Base-by-base conservation (phyloP, 768 basidiomycete species). In the Termitomyces sp. region DNA sequence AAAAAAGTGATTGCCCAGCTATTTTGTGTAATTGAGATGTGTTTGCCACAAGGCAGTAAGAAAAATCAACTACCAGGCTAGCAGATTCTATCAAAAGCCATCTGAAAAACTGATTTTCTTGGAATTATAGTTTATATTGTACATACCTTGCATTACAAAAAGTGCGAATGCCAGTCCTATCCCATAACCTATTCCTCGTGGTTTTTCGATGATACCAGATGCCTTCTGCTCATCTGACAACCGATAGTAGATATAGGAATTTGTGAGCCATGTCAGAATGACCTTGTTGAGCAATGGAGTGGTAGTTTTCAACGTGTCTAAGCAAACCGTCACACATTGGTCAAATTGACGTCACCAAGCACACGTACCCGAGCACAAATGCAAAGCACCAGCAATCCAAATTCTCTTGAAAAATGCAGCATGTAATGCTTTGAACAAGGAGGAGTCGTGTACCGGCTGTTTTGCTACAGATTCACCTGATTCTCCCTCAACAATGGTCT, bases 231-330 rank as follows among this genome's bases (percentile, higher is more conserved):
- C 70, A 0, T 76, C 73, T 2, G 74, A 67, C 9, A 76, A 68
- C 38, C 68, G 72, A 66, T 68, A 69, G 59, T 74, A 80, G 26
- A 68, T 23, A 66, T 81, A 87, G 0, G 81, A 79, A 2, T 78
- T 73, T 0, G 77, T 74, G 7, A 87, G 75, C 81, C 82, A 88
- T 1, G 77, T 77, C n/a, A 88, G 71, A 5, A 88, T 68, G 20
- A 81, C 76, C 63, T 86, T 85, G 64, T 74, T 83, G 20, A 87
- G 68, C 1, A 88, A 76, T 0, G 86, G 83, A 5, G 82, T 77
- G 2, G 79, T 80, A 10, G 82, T 82, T 54, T 76, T 76, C 41
- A 84, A 69, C 0, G 79, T 80, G 60, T 81, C 80, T 75, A 53
- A 26, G 28, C 5, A 30, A 49, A 40, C 51, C 20, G 35, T 18